Conservation (phyloP, 202 grass and related monocot species). For the Thinopyrum obtusiflorum region DNA sequence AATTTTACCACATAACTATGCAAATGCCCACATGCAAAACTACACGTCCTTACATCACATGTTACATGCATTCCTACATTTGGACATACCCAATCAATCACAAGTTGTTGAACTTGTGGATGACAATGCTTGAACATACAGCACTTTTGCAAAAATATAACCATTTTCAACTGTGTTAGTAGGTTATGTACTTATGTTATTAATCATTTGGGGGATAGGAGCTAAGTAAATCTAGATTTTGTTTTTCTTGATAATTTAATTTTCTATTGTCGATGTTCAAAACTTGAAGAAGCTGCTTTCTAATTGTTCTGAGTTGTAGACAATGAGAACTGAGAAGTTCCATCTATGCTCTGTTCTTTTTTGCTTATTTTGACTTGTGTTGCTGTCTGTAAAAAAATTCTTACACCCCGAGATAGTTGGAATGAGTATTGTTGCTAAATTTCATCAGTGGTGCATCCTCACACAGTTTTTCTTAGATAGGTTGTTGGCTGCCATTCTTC, state of each 20-base stretch:
- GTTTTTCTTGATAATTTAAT: neutral
- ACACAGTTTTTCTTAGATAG: slow-evolving; percentile 39
- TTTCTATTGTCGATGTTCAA: slow-evolving; percentile 1
- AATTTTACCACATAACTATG: slow-evolving; percentile 1
- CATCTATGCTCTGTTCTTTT: neutral
- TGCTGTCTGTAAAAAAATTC: slow-evolving; percentile 2
- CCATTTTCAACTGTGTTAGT: neutral
- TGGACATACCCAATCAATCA: neutral
- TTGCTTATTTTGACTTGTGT: slow-evolving; percentile 5
- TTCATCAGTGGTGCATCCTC: slow-evolving; percentile 1
- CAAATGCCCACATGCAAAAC: neutral
- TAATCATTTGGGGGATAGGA: neutral
- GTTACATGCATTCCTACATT: slow-evolving; percentile 6
- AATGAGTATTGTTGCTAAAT: neutral
- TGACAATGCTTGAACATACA: slow-evolving; percentile 19
- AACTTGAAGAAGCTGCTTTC: neutral
- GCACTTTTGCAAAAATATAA: neutral
- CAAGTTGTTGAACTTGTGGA: slow-evolving; percentile 9
- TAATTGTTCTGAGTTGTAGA: neutral
- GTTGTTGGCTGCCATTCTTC: slow-evolving; percentile 64
- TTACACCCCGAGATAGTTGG: slow-evolving; percentile 2
- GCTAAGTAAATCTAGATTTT: neutral
- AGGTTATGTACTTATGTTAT: neutral
- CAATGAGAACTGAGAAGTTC: neutral
- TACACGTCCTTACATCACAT: neutral